Evolutionary conservation across 2,329 filamentous ascomycete genomes (phyloP).

Genomic region (Stachybotrys chlorohalonatus): DNA sequence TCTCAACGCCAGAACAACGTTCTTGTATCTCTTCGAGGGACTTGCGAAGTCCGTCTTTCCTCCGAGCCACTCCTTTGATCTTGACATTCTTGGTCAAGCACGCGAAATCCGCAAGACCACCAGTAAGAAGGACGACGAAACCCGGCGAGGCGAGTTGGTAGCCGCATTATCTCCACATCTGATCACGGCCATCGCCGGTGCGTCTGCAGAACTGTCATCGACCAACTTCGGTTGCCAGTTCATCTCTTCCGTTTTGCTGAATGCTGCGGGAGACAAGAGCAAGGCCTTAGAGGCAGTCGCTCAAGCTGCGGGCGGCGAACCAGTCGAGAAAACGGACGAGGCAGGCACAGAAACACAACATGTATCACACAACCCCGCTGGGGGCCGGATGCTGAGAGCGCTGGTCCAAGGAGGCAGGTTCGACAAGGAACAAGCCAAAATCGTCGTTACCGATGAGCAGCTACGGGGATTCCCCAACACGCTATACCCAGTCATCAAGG

Average conservation of each 20-base stretch:
- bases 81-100: conserved; percentile 67
- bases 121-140: conserved; percentile 82
- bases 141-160: conserved; percentile 67
- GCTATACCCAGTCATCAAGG: conserved; percentile 74
- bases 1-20: conserved; percentile 52
- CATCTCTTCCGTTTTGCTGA: conserved; percentile 72
- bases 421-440: conserved; percentile 61
- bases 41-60: conserved; percentile 53
- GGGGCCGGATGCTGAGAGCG: conserved; percentile 81
- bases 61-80: conserved; percentile 51
- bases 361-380: conserved; percentile 51
- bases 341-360: conserved; percentile 38
- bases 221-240: conserved; percentile 83
- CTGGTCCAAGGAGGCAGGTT: conserved; percentile 85
- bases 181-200: conserved; percentile 61
- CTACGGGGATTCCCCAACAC: conserved; percentile 65
- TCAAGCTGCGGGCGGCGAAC: conserved; percentile 50
- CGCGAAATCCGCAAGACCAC: conserved; percentile 72
- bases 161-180: conserved; percentile 66
- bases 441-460: conserved; percentile 64
- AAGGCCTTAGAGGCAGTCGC: conserved; percentile 63
- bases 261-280: conserved; percentile 66
- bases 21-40: conserved; percentile 76
- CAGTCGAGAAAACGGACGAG: conserved; percentile 29
- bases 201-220: conserved; percentile 58